These are phyloP conservation scores for Epichloe gansuensis DNA, from an alignment of 2,329 filamentous ascomycete genomes.

Conservation along the genomic window DNA sequence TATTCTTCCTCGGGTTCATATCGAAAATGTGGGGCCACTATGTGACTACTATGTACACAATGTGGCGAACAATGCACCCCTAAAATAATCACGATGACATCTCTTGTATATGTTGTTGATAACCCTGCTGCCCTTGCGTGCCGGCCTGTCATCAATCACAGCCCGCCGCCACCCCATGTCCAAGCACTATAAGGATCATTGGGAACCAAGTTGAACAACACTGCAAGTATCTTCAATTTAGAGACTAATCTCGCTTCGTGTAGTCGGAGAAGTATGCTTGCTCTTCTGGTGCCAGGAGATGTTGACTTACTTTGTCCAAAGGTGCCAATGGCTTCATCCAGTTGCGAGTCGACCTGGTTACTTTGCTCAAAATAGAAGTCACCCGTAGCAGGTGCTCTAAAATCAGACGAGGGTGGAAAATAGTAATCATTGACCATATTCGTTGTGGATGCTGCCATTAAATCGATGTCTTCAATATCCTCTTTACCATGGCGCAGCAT, in stretches of 20 bases:
- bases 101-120: no score
- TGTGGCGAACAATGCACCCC: no score
- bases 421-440: neutral
- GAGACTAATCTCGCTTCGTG: neutral
- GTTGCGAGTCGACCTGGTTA: slow-evolving; percentile 1
- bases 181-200: slow-evolving; percentile 3
- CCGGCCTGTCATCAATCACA: neutral
- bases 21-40: no score
- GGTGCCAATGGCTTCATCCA: slow-evolving; percentile 3
- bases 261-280: no score
- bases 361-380: slow-evolving; percentile 1
- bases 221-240: neutral
- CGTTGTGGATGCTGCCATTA: neutral
- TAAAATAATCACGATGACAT: no score
- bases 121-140: no score
- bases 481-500: neutral
- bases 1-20: no score
- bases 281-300: neutral
- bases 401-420: neutral
- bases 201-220: slow-evolving; percentile 4
- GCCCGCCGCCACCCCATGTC: slow-evolving; percentile 2
- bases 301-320: slow-evolving; percentile 4
- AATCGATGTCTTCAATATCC: neutral
- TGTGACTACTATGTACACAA: no score
- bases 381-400: neutral